Base-by-base conservation (phyloP, 2,329 filamentous ascomycete species). In the Fusarium scirpi region DNA sequence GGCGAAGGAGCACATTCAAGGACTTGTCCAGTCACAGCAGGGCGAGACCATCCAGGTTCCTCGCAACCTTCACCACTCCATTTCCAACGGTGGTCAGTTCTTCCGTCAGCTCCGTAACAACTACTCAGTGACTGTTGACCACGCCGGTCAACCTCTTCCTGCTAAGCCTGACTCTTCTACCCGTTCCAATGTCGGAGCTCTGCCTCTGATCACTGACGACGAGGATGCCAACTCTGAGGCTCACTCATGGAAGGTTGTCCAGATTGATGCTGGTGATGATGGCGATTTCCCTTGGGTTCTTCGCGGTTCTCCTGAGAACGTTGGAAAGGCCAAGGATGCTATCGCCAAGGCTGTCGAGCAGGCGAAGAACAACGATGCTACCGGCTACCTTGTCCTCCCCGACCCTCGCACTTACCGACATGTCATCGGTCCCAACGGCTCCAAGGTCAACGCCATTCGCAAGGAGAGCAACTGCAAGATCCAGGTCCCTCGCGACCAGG, bases 131-230 rank as follows among this genome's bases (percentile, higher is more conserved):
- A 96, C 92, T 1, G 92, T 99, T 56, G 94, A 98, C 80, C 96
- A 98, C 78, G 92, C 90, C 58, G 94, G 94, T 46, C 90, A 96
- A 65, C 84, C 91, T 60, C 84, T 92, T 6, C 96, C 96, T 8
- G 79, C 90, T 41, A 94, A 91, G 82, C 87, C 91, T 29, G 81
- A 87, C 62, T 81, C 85, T 62, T 79, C 84, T 65, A 79, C 83
- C 11, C 86, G 88, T 24, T 84, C 85, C 41, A 91, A 89, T 69
- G 89, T 87, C 46, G 86, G 85, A 51, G 82, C 89, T 41, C 87
- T 97, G 60, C 96, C 96, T n/a, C 82, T 99, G 73, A 98, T 98
- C 81, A 98, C 94, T 1, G 96, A 98, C 77, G 93, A 96, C 55
- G 87, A 88, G 2, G 88, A 90, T 16, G 82, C 86, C 15, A 80